Evolutionary conservation across 495 filamentous ascomycete species (phyloP), one percentile per base, ranked within the genome.

Genomic region (Acidomyces sp.): DNA sequence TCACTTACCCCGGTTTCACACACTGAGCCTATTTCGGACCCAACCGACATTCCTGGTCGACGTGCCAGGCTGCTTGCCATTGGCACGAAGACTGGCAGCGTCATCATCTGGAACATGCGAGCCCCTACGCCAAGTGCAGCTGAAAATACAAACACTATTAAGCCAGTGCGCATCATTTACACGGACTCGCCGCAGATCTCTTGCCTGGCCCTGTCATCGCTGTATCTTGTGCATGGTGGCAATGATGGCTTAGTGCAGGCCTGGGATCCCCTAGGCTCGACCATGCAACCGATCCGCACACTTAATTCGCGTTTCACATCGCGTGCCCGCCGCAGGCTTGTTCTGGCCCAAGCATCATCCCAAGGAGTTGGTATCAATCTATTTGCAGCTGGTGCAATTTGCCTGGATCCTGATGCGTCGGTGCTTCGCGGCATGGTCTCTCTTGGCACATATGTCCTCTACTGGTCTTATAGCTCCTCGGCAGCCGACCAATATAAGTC

Each of bases 231-330:
- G 1, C 85, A 93, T 57, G 90, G 90, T 20, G 90, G 90, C 30
- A 93, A 82, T 48, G 90, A 97, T 57, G 88, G 90, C 7, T 72
- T 96, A 6, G 87, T 96, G 6, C 90, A 96, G 55, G 82, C 85
- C 4, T 97, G 92, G 92, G 90, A 97, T 65, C 85, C 83, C 16
- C 62, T 97, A 18, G 85, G 80, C 2, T 96, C 90, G 0, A 80
- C 71, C 4, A 63, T 71, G 7, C 71, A 76, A 18, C 85, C 88
- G 0, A 72, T 96, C 45, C 77, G 86, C 16, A 95, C 86, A 3
- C 69, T 97, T 37, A 90, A 93, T 45, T 87, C 85, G 0, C 78
- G 83, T 7, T 90, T 93, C 52, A 81, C 82, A 0, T 75, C 78
- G 15, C 78, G 87, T 7, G 81, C 86, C 28, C 74, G 82, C 34